A percentile compares a stretch with the other conserved stretches of the same genome.
phyloP scores from a whole-genome alignment of 345 rosid species.

The Barbarea vulgaris region DNA sequence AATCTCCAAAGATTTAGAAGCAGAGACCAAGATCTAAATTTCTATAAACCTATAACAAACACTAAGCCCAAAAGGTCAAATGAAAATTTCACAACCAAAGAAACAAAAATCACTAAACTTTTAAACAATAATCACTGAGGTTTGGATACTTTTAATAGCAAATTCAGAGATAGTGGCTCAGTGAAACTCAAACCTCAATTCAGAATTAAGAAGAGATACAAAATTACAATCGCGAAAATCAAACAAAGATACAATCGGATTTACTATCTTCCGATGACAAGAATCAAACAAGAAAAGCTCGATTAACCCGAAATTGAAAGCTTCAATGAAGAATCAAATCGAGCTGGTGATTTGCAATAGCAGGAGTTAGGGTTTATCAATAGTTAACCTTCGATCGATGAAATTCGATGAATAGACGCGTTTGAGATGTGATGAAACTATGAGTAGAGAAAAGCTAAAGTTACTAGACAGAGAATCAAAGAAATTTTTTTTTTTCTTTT shows the following conservation, averaged over 20 bases:
- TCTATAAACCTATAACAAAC: not conserved
- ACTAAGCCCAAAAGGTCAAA: not conserved
- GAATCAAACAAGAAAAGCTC: not conserved
- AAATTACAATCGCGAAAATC: not conserved
- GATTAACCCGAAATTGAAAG: constrained; percentile 22
- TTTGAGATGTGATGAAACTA: not conserved
- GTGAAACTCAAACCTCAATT: not conserved
- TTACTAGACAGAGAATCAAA: constrained; percentile 8
- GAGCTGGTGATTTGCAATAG: not conserved
- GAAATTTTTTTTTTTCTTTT: not conserved
- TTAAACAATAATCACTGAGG: constrained; percentile 1
- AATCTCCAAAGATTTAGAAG: not conserved
- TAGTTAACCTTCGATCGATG: not conserved
- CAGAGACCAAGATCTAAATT: constrained; percentile 13
- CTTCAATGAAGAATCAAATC: constrained; percentile 4
- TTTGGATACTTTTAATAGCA: not conserved
- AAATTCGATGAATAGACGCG: not conserved
- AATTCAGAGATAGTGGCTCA: not conserved
- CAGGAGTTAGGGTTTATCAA: constrained; percentile 2
- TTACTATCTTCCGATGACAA: not conserved
- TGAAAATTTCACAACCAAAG: not conserved
- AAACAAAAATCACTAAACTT: constrained; percentile 4
- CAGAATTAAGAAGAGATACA: not conserved
- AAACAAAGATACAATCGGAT: not conserved
- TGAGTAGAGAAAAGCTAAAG: not conserved